Base-by-base conservation (phyloP, 2,329 filamentous ascomycete genomes). In the Magnaporthales sp. region DNA sequence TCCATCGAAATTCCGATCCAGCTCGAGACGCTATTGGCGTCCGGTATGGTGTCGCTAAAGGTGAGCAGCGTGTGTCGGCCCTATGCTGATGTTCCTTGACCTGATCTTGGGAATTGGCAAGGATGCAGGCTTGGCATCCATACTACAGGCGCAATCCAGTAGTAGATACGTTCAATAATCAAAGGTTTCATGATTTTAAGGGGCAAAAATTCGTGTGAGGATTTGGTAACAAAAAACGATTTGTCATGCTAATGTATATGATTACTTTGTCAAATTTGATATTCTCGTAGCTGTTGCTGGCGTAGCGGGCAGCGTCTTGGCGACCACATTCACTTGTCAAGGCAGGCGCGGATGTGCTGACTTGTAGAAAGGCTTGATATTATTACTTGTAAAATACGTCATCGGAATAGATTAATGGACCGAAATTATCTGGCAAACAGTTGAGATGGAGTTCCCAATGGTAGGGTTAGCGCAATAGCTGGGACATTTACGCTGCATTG, bases 1-100 rank as follows among this genome's bases (percentile, higher is more conserved):
- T 71, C 72, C 2, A 74, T 74, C 63, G 71, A 73, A 65, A 46
- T 27, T 13, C 70, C 71, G 0, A 65, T 71, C 29, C 67, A 58
- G 22, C 65, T 56, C 24, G 63, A 65, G 30, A 71, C 73, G 7
- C 29, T 70, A 38, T 51, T 68, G 6, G 26, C 67, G 1, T 68
- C 68, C 61, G 71, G 70, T 30, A 68, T 75, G 13, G 32, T 62
- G 9, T 22, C 67, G 54, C 61, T 70, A 5, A 68, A 69, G 66
- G 67, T 70, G n/a, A 15, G 26, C 58, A 13, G 58, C 10, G 9
- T 7, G 7, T 1, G n/a, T 15, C 3, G 26, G 58, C 58, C 19
- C 58, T 26, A 24, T 62, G 13, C 13, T 29, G 24, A 13, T 62
- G 15, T 62, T 30, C 26, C 19, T 62, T 9, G 58, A n/a, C 11